phyloP scores from a whole-genome alignment of 2,329 filamentous ascomycete species.

The Thielaviopsis populi region DNA sequence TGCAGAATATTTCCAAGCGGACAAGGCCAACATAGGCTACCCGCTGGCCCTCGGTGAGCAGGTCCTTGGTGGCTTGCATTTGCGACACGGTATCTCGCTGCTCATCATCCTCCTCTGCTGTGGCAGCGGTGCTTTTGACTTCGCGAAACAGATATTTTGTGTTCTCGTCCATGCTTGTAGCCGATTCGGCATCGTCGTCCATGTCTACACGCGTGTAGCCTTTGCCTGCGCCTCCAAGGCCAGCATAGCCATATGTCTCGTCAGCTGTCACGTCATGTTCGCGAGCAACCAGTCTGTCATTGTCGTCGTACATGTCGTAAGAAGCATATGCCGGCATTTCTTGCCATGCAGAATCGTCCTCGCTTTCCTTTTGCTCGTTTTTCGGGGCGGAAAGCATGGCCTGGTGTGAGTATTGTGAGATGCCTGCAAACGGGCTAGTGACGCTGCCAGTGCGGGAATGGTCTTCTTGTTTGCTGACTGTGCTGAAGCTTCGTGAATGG shows the following conservation, averaged over 20 bases:
- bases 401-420: constrained; percentile 87
- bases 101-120: constrained; percentile 61
- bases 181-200: constrained; percentile 86
- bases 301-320: constrained; percentile 92
- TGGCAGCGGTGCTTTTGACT: constrained; percentile 40
- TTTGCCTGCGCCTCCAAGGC: constrained; percentile 77
- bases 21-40: constrained; percentile 92
- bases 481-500: constrained; percentile 16
- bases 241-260: constrained; percentile 52
- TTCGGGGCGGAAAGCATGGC: constrained; percentile 35
- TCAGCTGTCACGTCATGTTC: constrained; percentile 60
- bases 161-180: constrained; percentile 93
- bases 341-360: constrained; percentile 68
- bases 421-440: constrained; percentile 25
- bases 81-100: constrained; percentile 75
- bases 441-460: constrained; percentile 28
- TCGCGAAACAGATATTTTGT: constrained; percentile 91
- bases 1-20: constrained; percentile 61
- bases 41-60: constrained; percentile 86
- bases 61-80: constrained; percentile 87
- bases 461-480: constrained; percentile 15
- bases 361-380: constrained; percentile 38
- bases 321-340: constrained; percentile 85
- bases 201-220: constrained; percentile 91
- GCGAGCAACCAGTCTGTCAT: constrained; percentile 70